Evolutionary conservation across 2,329 filamentous ascomycete species (phyloP).

Genomic region (Zasmidium cellare): DNA sequence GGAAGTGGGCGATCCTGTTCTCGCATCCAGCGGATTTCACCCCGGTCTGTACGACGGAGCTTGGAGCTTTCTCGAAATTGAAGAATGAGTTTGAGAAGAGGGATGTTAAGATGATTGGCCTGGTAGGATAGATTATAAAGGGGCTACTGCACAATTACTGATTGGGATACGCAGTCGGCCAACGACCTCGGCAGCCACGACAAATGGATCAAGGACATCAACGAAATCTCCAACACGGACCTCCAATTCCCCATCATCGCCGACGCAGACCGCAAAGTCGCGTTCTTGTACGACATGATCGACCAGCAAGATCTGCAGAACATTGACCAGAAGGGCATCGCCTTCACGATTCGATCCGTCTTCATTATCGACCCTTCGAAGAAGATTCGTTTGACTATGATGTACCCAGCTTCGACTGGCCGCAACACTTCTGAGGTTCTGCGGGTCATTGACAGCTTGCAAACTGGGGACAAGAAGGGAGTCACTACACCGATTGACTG

Average conservation of each 20-base stretch:
- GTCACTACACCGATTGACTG: slow-evolving; percentile 74
- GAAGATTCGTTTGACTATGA: slow-evolving; percentile 88
- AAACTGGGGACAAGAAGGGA: slow-evolving; percentile 78
- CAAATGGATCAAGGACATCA: slow-evolving; percentile 81
- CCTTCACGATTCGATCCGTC: slow-evolving; percentile 91
- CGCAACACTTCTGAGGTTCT: slow-evolving; percentile 59
- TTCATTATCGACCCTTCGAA: slow-evolving; percentile 94
- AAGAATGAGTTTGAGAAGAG: slow-evolving; percentile 85
- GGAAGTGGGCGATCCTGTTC: slow-evolving; percentile 77
- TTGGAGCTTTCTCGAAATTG: slow-evolving; percentile 88
- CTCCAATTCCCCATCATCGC: slow-evolving; percentile 54
- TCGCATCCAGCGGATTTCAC: slow-evolving; percentile 87
- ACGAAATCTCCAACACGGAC: slow-evolving; percentile 46
- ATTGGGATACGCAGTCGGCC: slow-evolving; percentile 57
- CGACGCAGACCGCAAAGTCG: slow-evolving; percentile 50
- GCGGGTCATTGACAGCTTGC: slow-evolving; percentile 59
- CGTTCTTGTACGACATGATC: slow-evolving; percentile 52
- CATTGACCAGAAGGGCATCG: slow-evolving; percentile 54
- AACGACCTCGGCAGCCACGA: slow-evolving; percentile 83
- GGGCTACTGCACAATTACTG: background rate
- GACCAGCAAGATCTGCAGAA: slow-evolving; percentile 37
- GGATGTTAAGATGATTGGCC: slow-evolving; percentile 85
- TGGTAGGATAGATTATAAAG: slow-evolving; percentile 48
- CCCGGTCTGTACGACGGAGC: slow-evolving; percentile 92
- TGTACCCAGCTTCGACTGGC: slow-evolving; percentile 88